Conservation (phyloP, 169 alveolate genomes). For the Plasmodium billcollinsi region DNA sequence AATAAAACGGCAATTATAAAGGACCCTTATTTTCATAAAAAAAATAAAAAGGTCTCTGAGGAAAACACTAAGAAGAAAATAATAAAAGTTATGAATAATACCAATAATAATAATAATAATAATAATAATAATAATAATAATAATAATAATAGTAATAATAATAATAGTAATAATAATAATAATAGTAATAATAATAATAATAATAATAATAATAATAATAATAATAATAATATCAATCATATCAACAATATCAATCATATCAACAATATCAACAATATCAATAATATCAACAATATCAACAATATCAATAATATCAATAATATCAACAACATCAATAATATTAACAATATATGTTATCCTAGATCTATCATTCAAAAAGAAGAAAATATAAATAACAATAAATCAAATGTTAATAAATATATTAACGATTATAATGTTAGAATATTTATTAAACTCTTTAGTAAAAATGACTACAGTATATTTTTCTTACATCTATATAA, state of each 20-base stretch:
- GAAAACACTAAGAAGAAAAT: slow-evolving; percentile 4
- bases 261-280: no score
- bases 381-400: not conserved
- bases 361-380: no score
- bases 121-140: not conserved
- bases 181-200: not conserved
- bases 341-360: not conserved
- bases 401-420: not conserved
- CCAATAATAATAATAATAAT: not conserved
- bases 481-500: slow-evolving; percentile 24
- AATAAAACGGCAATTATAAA: slow-evolving; percentile 31
- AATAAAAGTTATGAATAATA: not conserved
- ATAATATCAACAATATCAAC: no score
- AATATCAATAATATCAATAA: no score
- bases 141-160: not conserved
- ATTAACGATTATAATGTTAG: slow-evolving; percentile 60
- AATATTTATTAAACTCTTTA: slow-evolving; percentile 35
- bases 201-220: not conserved
- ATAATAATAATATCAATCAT: not conserved
- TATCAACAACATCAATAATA: not conserved
- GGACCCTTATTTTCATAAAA: slow-evolving; percentile 30
- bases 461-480: slow-evolving; percentile 25
- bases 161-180: not conserved
- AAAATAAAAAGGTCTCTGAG: not conserved
- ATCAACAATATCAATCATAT: no score